Evolutionary conservation across 2,329 filamentous ascomycete genomes (phyloP).

Genomic region (Escovopsis sp.): DNA sequence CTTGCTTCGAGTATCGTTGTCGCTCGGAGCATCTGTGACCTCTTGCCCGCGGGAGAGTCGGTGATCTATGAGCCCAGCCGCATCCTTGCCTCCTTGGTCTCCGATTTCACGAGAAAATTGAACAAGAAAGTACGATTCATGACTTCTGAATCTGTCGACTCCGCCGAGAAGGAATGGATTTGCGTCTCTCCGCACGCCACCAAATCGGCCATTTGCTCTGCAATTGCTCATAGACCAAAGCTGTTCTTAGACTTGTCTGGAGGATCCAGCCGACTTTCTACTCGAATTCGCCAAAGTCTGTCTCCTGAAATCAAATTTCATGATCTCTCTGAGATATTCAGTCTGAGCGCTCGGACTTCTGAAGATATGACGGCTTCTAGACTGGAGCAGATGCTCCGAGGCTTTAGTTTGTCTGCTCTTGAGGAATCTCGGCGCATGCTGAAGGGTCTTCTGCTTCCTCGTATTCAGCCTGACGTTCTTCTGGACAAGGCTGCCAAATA

Average conservation of each 20-base stretch:
- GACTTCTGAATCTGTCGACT: background rate
- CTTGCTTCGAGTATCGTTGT: background rate
- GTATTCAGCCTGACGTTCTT: background rate
- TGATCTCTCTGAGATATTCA: background rate
- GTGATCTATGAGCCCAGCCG: background rate
- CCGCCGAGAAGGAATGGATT: background rate
- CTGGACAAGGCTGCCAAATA: background rate
- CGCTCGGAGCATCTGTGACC: background rate
- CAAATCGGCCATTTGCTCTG: background rate
- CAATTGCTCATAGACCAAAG: background rate
- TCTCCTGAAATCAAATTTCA: background rate
- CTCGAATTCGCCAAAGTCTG: background rate
- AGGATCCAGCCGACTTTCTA: background rate
- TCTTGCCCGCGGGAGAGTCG: background rate
- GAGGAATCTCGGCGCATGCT: background rate
- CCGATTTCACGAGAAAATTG: background rate
- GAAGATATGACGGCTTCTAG: background rate
- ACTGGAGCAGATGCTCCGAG: background rate
- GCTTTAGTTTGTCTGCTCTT: background rate
- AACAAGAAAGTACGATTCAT: background rate
- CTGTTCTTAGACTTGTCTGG: background rate
- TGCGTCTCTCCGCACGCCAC: background rate
- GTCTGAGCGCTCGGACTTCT: background rate
- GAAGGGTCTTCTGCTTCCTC: background rate
- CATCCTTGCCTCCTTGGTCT: background rate